These are phyloP conservation scores for Clavulina sp. DNA, from an alignment of 768 basidiomycete genomes.

Conservation along the genomic window DNA sequence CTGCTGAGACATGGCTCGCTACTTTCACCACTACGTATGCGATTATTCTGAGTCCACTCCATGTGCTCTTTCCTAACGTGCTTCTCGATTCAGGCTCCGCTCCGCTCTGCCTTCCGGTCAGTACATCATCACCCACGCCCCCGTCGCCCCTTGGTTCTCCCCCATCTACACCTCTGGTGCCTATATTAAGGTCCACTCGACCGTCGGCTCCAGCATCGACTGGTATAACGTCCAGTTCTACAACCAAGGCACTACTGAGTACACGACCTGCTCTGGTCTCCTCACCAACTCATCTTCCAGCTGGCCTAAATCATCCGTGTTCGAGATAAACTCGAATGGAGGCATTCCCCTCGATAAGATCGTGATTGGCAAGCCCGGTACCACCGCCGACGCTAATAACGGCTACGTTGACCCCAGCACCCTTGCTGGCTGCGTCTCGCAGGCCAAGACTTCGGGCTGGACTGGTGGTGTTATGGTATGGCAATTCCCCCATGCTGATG, in stretches of 20 bases:
- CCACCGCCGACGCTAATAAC: constrained; percentile 15
- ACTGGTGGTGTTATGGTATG: constrained; percentile 21
- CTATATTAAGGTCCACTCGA: constrained; percentile 4
- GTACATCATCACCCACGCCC: constrained; percentile 10
- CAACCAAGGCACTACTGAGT: constrained; percentile 6
- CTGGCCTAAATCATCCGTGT: constrained; percentile 20
- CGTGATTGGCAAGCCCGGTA: no score
- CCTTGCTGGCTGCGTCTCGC: constrained; percentile 17
- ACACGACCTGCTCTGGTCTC: constrained; percentile 4
- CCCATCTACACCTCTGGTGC: constrained; percentile 4
- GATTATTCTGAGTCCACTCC: no score
- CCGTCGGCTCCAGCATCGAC: constrained; percentile 8
- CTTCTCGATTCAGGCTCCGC: no score
- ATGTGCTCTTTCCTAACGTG: constrained; percentile 8
- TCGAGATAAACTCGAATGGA: constrained; percentile 18
- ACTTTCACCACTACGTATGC: constrained; percentile 6
- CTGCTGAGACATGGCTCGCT: constrained; percentile 7
- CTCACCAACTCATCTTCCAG: constrained; percentile 14
- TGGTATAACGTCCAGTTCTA: constrained; percentile 9
- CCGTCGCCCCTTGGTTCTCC: constrained; percentile 9
- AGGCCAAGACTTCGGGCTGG: constrained; percentile 20
- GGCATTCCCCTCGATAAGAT: constrained; percentile 17
- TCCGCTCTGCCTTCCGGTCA: constrained; percentile 3
- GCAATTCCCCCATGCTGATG: not conserved
- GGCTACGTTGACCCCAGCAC: constrained; percentile 19